Base-by-base conservation (phyloP, 2,329 filamentous ascomycete genomes). In the Xylariaceae sp. region DNA sequence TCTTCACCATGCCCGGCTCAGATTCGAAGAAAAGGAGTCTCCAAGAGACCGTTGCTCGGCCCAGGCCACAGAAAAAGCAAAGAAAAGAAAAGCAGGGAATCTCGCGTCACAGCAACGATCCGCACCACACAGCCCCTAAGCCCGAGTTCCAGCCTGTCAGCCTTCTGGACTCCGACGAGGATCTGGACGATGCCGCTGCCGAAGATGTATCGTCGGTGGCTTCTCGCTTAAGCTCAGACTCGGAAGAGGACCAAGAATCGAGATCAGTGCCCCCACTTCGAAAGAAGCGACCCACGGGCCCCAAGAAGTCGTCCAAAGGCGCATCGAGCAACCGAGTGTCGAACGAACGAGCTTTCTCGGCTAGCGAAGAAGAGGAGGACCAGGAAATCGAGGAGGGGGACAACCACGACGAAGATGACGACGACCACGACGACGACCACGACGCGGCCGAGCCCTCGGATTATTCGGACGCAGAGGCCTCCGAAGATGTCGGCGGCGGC, bases 151-250 rank as follows among this genome's bases (percentile, higher is more conserved):
- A 64, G 19, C 64, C 70, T 2, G 67, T 73, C 40, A 65, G 74
- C 43, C 58, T 76, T 12, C 60, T 74, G 31, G 71, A 75, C 49
- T 75, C 70, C 5, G 72, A 77, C n/a, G 71, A 75, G 35, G 70
- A 75, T 34, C 63, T 76, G 33, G 65, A 72, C 46, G 68, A 74
- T 44, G 65, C 66, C 26, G 52, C 56, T 5, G 68, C 66, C 13
- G 72, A 77, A 38, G 69, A 75, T 26, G 60, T 64, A 26, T 61
- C 57, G 12, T 53, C 53, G 2, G 49, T 53, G 6, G 55, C 47
- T 3, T 37, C 6, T 50, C 47, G 3, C 47, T 39, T 5, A 37
- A 38, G 48, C 11, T 62, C 60, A 0, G 63, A 55, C 10, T 56
- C 59, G 5, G 60, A 55, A 39, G 59, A 56, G 5, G 52, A 54